Evolutionary conservation across 1,284 basidiomycete genomes (phyloP).

Genomic region (Rhodotorula sp.): DNA sequence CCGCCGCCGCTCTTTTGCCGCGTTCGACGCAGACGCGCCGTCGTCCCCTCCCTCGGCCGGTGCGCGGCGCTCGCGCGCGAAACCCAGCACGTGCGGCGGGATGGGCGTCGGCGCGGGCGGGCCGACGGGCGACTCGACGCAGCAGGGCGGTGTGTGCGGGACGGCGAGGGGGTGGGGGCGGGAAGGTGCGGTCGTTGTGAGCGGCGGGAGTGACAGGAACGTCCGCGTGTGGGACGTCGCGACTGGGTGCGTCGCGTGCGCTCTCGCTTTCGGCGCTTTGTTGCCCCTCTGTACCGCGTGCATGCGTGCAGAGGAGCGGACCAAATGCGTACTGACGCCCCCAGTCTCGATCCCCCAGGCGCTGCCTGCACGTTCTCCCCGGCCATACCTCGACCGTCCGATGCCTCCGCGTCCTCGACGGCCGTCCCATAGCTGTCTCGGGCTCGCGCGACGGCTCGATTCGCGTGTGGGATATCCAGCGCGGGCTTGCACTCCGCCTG

Average conservation of each 20-base stretch:
- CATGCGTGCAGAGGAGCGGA: not conserved
- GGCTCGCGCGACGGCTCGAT: conserved; percentile 85
- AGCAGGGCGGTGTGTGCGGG: conserved; percentile 59
- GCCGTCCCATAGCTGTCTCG: conserved; percentile 82
- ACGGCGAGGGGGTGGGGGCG: conserved; percentile 68
- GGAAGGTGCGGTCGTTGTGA: conserved; percentile 72
- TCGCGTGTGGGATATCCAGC: conserved; percentile 90
- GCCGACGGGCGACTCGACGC: conserved; percentile 41
- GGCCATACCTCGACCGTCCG: conserved; percentile 92
- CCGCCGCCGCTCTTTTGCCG: not conserved
- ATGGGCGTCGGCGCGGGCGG: conserved; percentile 49
- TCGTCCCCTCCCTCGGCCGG: not conserved
- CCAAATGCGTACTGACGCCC: not conserved
- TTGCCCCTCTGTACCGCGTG: not conserved
- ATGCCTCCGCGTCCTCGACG: conserved; percentile 84
- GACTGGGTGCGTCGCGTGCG: conserved; percentile 64
- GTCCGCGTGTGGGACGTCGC: conserved; percentile 88
- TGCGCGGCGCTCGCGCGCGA: not conserved
- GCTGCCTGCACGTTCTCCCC: conserved; percentile 73
- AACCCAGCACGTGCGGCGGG: conserved; percentile 27
- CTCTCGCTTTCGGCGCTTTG: not conserved
- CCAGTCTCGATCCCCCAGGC: conserved; percentile 47
- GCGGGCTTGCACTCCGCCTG: conserved; percentile 67
- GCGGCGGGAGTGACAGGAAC: conserved; percentile 86
- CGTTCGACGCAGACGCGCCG: not conserved